Evolutionary conservation across 768 basidiomycete species (phyloP).

Genomic region (Mycena latifolia): DNA sequence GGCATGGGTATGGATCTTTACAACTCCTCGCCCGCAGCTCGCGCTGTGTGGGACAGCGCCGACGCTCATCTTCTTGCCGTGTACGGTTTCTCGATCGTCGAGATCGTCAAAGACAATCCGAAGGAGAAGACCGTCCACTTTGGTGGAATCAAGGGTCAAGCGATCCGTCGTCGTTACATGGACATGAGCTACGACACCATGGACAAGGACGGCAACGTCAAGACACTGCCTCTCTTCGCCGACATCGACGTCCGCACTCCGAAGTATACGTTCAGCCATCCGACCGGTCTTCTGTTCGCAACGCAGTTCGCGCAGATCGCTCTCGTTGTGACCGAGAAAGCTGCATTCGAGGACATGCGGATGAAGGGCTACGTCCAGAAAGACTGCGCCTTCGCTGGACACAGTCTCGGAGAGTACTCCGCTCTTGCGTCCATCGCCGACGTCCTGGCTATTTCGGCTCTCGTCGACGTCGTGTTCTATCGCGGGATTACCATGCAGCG

Average conservation of each 20-base stretch:
- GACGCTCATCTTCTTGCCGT: constrained; percentile 94
- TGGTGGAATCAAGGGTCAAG: constrained; percentile 99
- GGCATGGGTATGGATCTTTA: constrained; percentile 99
- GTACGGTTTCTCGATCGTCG: constrained; percentile 98
- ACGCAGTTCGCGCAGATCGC: constrained; percentile 99
- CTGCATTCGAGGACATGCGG: constrained; percentile 98
- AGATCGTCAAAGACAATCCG: constrained; percentile 98
- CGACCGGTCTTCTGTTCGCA: constrained; percentile 93
- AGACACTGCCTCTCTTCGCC: constrained; percentile 95
- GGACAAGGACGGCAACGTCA: constrained; percentile 96
- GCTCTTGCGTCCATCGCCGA: constrained; percentile 98
- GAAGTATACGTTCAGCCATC: constrained; percentile 98
- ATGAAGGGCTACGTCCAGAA: constrained; percentile 95
- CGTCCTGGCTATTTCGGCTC: constrained; percentile 92
- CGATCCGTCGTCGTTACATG: constrained; percentile 99
- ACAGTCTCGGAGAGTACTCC: constrained; percentile 98
- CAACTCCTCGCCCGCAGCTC: constrained; percentile 91
- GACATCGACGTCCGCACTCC: constrained; percentile 96
- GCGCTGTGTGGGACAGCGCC: constrained; percentile 97
- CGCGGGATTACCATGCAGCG: constrained; percentile 99
- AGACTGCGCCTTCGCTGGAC: constrained; percentile 95
- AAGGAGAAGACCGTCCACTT: constrained; percentile 99
- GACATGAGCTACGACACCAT: constrained; percentile 98
- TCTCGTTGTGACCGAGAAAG: constrained; percentile 97
- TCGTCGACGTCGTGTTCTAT: constrained; percentile 99